Percentiles rank a stretch among this genome's conserved stretches.
Conservation (phyloP, 1,284 basidiomycete genomes). For the Austroboletus novae-zelandiae region DNA sequence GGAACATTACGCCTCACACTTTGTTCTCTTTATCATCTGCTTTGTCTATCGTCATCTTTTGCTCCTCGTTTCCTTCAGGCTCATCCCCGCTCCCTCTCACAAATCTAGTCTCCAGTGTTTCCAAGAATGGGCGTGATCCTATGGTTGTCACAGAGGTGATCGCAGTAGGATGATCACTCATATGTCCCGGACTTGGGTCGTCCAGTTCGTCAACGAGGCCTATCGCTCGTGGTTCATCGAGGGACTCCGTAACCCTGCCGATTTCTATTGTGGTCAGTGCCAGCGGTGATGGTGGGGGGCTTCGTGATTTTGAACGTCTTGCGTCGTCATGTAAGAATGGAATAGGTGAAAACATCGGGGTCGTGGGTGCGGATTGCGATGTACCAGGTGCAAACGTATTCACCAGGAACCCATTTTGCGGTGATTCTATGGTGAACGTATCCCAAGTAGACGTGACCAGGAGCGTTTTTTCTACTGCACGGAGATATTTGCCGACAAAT, state of each 20-base stretch:
- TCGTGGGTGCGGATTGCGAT: constrained; percentile 56
- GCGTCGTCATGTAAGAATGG: constrained; percentile 79
- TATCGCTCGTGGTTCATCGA: constrained; percentile 45
- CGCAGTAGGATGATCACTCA: constrained; percentile 75
- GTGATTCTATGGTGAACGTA: constrained; percentile 59
- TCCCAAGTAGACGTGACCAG: constrained; percentile 83
- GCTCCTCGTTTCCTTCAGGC: constrained; percentile 25
- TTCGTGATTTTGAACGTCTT: constrained; percentile 68
- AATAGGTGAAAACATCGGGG: constrained; percentile 81
- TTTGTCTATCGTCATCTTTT: constrained; percentile 46
- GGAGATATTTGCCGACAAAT: constrained; percentile 84
- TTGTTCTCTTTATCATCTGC: constrained; percentile 61
- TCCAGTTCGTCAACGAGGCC: constrained; percentile 82
- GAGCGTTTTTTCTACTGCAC: constrained; percentile 83
- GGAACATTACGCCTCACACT: constrained; percentile 17
- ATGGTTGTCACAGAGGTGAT: constrained; percentile 63
- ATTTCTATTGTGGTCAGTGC: constrained; percentile 42
- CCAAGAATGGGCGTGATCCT: constrained; percentile 45
- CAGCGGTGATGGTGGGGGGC: constrained; percentile 72
- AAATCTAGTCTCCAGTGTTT: constrained; percentile 63
- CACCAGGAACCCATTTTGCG: constrained; percentile 40
- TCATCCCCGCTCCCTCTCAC: constrained; percentile 45
- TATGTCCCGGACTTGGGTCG: constrained; percentile 75
- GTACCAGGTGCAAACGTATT: constrained; percentile 43
- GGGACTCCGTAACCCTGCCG: constrained; percentile 25